Evolutionary conservation across 2,329 filamentous ascomycete species (phyloP), one percentile per base, ranked within the genome.

Genomic region (Rhynchosporium graminicola): DNA sequence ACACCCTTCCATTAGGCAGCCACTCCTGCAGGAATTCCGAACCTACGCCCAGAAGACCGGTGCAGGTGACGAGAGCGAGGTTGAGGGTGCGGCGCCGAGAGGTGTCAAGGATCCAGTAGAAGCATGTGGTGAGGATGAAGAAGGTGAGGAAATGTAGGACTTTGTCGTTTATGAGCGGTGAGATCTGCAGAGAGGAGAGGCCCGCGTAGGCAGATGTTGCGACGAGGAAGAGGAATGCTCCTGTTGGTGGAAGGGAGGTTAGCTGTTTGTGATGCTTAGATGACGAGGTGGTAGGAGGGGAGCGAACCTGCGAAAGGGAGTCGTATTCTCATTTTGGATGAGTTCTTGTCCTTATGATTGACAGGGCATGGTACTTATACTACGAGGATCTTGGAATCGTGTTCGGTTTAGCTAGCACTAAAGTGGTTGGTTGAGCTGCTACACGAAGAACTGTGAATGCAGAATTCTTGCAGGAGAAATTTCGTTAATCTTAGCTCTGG

Each of bases 91-190:
- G 90, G 57, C 94, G 88, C 66, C 95, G 90, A 66, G 87, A 89
- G 58, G 92, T 96, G 76, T 99, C 95, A 71, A 97, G 79, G 74
- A 97, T 90, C 92, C 95, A 99, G 85, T 99, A 99, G 82, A 98
- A 98, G 69, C 84, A 79, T 67, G 90, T 77, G 15, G 94, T 97
- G 59, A 99, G 83, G 68, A 91, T 74, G 82, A 98, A 97, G 80
- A 99, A 98, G 71, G 90, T 93, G 63, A 92, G 65, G 70, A 90
- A 83, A 77, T 98, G 95, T 33, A 98, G 83, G 72, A 90, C 80
- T 77, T 99, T 98, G 83, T 97, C 93, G 80, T 96, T 92, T 74
- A 94, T 83, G 20, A 82, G 75, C 65, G 77, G 70, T 65, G 78
- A 78, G 69, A 85, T 72, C 67, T 87, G 82, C 60, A 87, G 74